phyloP scores from a whole-genome alignment of 768 basidiomycete genomes.

The Mycena alexandri region DNA sequence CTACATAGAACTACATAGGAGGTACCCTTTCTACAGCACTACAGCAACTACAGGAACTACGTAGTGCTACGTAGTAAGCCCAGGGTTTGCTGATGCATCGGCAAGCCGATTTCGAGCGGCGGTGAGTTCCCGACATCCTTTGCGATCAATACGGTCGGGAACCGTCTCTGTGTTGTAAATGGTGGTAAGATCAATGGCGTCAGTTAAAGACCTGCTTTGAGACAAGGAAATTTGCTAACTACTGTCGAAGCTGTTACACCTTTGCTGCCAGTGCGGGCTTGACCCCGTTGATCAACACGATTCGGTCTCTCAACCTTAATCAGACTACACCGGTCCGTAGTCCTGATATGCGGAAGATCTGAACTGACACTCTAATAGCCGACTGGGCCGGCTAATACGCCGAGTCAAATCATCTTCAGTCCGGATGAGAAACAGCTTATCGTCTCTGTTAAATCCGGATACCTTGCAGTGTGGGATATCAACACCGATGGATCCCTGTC shows the following conservation, averaged over 20 bases:
- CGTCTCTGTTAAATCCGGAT: conserved; percentile 51
- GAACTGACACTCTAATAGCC: conserved; percentile 10
- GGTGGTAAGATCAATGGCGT: conserved; percentile 37
- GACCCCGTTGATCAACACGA: conserved; percentile 44
- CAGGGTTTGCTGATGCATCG: too few species aligned
- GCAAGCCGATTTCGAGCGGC: too few species aligned
- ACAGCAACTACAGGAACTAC: too few species aligned
- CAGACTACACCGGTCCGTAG: conserved; percentile 43
- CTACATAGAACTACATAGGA: too few species aligned
- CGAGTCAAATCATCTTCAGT: conserved; percentile 49
- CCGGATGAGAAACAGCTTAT: conserved; percentile 48
- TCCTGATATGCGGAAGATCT: too few species aligned
- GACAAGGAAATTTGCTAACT: too few species aligned
- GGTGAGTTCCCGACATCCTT: too few species aligned
- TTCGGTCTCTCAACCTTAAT: conserved; percentile 47
- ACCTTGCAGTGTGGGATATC: conserved; percentile 54
- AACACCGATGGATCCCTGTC: conserved; percentile 48
- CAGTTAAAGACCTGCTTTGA: too few species aligned
- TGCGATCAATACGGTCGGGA: too few species aligned
- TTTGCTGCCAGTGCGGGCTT: conserved; percentile 46
- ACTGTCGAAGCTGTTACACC: conserved; percentile 45
- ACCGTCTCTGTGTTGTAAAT: too few species aligned
- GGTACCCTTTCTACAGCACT: too few species aligned
- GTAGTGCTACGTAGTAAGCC: too few species aligned
- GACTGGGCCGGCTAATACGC: conserved; percentile 46